These are phyloP conservation scores for Malbranchea cinnamomea DNA, from an alignment of 2,329 filamentous ascomycete genomes.

Conservation along the genomic window DNA sequence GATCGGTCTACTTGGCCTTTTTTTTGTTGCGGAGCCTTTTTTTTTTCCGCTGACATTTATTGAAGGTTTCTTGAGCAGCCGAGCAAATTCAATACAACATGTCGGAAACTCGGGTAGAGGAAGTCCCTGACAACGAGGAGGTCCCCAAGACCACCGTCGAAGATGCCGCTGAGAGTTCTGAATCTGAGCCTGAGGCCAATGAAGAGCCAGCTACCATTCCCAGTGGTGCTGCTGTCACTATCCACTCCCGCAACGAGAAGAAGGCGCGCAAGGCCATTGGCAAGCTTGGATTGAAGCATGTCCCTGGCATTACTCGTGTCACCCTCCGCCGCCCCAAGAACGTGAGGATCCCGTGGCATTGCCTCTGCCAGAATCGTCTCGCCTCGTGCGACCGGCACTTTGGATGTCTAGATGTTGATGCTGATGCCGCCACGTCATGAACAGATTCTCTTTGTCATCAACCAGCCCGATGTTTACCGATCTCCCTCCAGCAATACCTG, in stretches of 20 bases:
- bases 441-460: constrained; percentile 98
- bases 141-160: constrained; percentile 73
- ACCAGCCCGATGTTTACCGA: constrained; percentile 99
- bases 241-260: constrained; percentile 99
- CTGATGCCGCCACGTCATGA: constrained; percentile 3
- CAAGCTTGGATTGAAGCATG: constrained; percentile 93
- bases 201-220: constrained; percentile 52
- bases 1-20: too few species aligned
- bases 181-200: constrained; percentile 31
- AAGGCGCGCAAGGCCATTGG: constrained; percentile 99
- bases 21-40: too few species aligned
- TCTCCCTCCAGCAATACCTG: constrained; percentile 98
- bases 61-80: too few species aligned
- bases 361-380: not conserved
- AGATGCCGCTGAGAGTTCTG: constrained; percentile 40
- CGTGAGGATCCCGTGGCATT: constrained; percentile 46
- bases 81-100: constrained; percentile 32
- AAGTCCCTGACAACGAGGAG: constrained; percentile 78
- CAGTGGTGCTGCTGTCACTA: constrained; percentile 72
- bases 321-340: constrained; percentile 98
- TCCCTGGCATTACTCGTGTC: constrained; percentile 94
- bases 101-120: constrained; percentile 42
- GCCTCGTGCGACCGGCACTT: not conserved
- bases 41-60: too few species aligned
- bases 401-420: not conserved